Evolutionary conservation across 75 land plant genomes (phyloP).

Genomic region (Selaginella moellendorffii): DNA sequence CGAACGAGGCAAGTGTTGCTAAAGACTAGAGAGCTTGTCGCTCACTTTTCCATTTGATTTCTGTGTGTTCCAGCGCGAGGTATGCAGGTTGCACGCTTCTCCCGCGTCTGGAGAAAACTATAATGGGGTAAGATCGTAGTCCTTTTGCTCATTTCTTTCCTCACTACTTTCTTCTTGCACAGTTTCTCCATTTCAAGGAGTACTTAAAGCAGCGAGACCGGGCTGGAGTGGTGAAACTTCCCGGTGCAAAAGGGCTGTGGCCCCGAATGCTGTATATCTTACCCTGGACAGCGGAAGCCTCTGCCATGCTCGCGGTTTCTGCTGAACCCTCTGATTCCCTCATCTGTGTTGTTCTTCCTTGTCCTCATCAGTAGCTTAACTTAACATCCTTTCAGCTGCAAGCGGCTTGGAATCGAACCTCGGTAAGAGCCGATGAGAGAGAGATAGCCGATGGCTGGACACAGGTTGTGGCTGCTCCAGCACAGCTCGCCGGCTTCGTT

Average conservation of each 20-base stretch:
- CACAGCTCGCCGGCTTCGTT: too few species aligned
- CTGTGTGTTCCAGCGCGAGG: constrained; percentile 18
- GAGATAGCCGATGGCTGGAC: too few species aligned
- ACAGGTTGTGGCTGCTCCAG: too few species aligned
- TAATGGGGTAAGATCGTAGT: constrained; percentile 15
- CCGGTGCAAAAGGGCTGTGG: constrained; percentile 51
- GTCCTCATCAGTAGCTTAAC: neutral
- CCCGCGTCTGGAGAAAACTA: constrained; percentile 15
- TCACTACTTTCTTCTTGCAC: constrained; percentile 17
- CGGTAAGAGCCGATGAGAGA: too few species aligned
- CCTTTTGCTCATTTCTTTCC: too few species aligned
- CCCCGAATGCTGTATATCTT: constrained; percentile 69
- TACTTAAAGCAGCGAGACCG: constrained; percentile 89
- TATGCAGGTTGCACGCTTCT: constrained; percentile 16
- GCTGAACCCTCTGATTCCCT: constrained; percentile 47
- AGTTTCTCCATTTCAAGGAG: constrained; percentile 76
- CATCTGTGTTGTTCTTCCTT: constrained; percentile 58
- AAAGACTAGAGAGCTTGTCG: neutral
- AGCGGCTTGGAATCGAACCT: too few species aligned
- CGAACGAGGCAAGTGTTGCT: constrained; percentile 34
- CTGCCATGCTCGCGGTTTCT: constrained; percentile 46
- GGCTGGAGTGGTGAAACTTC: constrained; percentile 85
- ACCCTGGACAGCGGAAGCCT: constrained; percentile 54
- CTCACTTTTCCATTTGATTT: neutral
- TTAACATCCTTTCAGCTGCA: neutral